These are phyloP conservation scores for Talaromyces proteolyticus DNA, from an alignment of 495 filamentous ascomycete genomes.

Conservation along the genomic window DNA sequence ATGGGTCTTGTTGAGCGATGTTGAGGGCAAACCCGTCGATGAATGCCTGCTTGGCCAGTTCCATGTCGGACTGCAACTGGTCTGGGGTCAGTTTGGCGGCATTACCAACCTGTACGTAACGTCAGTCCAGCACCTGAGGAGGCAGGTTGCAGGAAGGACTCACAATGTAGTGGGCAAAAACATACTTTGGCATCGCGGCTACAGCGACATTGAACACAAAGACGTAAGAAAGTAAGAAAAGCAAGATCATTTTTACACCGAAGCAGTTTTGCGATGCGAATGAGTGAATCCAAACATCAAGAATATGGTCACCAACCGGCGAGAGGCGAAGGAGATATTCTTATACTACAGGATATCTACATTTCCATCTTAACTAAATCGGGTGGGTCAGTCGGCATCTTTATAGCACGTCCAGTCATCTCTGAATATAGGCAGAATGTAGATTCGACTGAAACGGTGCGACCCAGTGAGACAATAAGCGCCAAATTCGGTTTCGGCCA, in stretches of 20 bases:
- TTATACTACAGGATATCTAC: neutral
- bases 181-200: constrained; percentile 12
- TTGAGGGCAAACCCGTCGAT: constrained; percentile 75
- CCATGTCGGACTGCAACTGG: constrained; percentile 57
- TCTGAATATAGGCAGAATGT: neutral
- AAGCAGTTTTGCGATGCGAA: neutral
- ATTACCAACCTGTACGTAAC: constrained; percentile 20
- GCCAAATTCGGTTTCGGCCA: no score
- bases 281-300: neutral
- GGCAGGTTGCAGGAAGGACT: no score
- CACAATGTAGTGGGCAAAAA: constrained; percentile 35
- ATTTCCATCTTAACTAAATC: neutral
- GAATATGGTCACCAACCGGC: no score
- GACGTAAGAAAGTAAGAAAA: constrained; percentile 53
- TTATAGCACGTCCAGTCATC: neutral
- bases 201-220: neutral
- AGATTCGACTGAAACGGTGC: neutral
- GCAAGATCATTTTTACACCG: constrained; percentile 59
- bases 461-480: neutral
- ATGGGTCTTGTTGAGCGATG: constrained; percentile 47
- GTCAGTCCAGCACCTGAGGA: no score
- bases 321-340: no score
- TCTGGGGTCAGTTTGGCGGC: constrained; percentile 23
- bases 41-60: constrained; percentile 49
- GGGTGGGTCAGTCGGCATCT: neutral